Evolutionary conservation across 2,329 filamentous ascomycete species (phyloP).

Genomic region (Basipetospora chlamydospora): DNA sequence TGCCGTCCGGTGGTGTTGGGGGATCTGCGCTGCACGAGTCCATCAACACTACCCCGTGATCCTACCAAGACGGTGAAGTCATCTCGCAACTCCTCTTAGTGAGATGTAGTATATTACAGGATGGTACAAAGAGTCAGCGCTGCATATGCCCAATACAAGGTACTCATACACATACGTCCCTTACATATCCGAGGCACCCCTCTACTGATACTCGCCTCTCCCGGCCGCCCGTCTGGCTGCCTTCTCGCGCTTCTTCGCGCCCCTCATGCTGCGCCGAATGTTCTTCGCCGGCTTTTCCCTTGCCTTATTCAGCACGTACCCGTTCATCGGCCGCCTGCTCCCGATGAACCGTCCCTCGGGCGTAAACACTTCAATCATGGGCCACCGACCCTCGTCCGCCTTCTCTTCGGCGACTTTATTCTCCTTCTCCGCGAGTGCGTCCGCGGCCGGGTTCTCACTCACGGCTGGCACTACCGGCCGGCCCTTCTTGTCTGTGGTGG

Average conservation of each 20-base stretch:
- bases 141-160: no score
- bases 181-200: background rate
- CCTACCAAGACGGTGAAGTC: no score
- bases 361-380: slow-evolving; percentile 69
- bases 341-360: slow-evolving; percentile 73
- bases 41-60: no score
- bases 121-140: no score
- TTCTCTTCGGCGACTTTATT: slow-evolving; percentile 6
- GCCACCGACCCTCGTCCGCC: slow-evolving; percentile 32
- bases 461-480: slow-evolving; percentile 11
- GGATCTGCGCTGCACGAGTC: no score
- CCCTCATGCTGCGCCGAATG: slow-evolving; percentile 55
- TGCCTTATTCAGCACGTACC: slow-evolving; percentile 49
- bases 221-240: slow-evolving; percentile 13
- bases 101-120: no score
- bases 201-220: slow-evolving; percentile 12
- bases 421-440: slow-evolving; percentile 8
- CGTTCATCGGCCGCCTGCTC: slow-evolving; percentile 52
- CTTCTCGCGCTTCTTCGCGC: slow-evolving; percentile 38
- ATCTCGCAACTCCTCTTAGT: no score
- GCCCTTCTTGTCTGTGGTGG: no score
- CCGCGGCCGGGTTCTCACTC: slow-evolving; percentile 1
- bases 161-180: no score
- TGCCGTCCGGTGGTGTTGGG: no score
- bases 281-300: slow-evolving; percentile 11